Conservation (phyloP, 805 yeast species). For the Blastobotrys peoriensis region DNA sequence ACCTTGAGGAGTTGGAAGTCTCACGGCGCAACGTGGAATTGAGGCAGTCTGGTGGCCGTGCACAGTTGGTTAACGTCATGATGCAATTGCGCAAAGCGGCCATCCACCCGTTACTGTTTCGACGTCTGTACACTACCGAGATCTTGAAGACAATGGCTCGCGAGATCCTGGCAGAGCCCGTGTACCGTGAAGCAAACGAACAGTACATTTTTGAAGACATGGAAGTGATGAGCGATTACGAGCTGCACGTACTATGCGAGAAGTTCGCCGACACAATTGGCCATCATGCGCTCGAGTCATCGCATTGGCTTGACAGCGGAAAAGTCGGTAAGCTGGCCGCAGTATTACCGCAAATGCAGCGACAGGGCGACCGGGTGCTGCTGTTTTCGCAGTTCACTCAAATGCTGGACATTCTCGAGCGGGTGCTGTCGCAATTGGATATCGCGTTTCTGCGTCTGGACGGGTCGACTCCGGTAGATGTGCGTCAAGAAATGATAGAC, state of each 20-base stretch:
- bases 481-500: conserved; percentile 88
- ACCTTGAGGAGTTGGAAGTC: conserved; percentile 48
- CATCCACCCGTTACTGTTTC: conserved; percentile 81
- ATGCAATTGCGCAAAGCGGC: conserved; percentile 92
- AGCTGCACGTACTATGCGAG: conserved; percentile 66
- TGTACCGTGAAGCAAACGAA: conserved; percentile 69
- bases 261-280: conserved; percentile 62
- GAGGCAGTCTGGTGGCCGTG: conserved; percentile 26
- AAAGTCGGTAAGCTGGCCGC: conserved; percentile 56
- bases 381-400: conserved; percentile 91
- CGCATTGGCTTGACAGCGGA: conserved; percentile 64
- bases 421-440: conserved; percentile 54
- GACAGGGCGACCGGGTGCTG: conserved; percentile 57
- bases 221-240: conserved; percentile 91
- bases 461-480: conserved; percentile 91
- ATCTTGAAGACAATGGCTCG: conserved; percentile 61
- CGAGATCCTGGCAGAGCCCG: conserved; percentile 74
- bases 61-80: conserved; percentile 58
- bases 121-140: conserved; percentile 55
- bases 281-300: conserved; percentile 45
- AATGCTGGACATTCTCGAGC: conserved; percentile 80
- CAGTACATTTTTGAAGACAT: conserved; percentile 84
- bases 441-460: conserved; percentile 79
- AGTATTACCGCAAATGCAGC: conserved; percentile 52
- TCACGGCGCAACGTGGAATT: conserved; percentile 29